Base-by-base conservation (phyloP, 2,329 filamentous ascomycete genomes). In the Gyromitra esculenta region DNA sequence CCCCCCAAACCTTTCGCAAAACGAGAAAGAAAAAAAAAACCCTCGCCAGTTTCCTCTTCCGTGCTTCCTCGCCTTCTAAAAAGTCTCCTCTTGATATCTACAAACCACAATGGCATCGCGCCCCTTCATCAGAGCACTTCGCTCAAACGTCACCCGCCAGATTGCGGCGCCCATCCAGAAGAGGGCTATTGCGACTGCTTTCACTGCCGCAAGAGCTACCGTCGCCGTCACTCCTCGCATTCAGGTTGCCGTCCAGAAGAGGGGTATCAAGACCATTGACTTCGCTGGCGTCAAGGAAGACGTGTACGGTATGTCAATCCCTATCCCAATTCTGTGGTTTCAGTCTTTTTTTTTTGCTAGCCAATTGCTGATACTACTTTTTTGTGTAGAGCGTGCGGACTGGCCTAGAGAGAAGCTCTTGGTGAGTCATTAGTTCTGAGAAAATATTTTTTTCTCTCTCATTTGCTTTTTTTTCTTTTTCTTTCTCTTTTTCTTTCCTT, bases 351-450 rank as follows among this genome's bases (percentile, higher is more conserved):
- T 62, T 54, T 75, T 77, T 50, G 37, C 18, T 48, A 59, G 41
- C n/a, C 57, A 67, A 75, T 77, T 75, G 48, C 63, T 52, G 73
- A 79, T 76, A 31, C 73, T 82, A 85, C 67, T 66, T 65, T 65
- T n/a, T 37, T 79, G 59, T 82, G 78, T 82, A 96, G 96, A 99
- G 90, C 94, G 96, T 87, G 92, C 89, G 84, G 96, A 99, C 88
- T 99, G 96, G 96, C 96, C 96, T 81, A 90, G 92, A 85, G 95
- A 97, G 89, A 98, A 97, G 91, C 93, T 99, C 84, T 88, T 96
- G 85, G 93, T 96, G 87, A 87, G 91, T 89, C 83, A 77, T 35
- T 8, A 2, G 37, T 31, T 31, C 15, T 37, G 59, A 52, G 25
- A 52, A 75, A 63, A 56, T 43, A 43, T 60, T 41, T 54, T 67